These are phyloP conservation scores for Camelina hispida DNA, from an alignment of 345 rosid species.

Conservation along the genomic window DNA sequence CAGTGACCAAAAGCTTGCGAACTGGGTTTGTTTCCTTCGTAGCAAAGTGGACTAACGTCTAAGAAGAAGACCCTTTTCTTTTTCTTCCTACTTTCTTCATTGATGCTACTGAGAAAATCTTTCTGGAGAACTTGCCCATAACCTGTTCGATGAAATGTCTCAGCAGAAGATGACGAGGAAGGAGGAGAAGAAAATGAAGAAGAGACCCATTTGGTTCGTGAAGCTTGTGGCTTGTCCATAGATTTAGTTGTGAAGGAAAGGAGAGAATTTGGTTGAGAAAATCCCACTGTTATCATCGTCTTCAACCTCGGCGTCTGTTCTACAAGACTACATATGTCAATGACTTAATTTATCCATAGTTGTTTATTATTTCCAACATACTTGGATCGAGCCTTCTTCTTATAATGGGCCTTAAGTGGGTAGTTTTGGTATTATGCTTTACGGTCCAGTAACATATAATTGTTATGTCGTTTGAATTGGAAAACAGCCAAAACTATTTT, in stretches of 20 bases:
- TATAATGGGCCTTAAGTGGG: neutral
- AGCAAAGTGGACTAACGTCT: conserved; percentile 91
- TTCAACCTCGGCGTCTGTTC: conserved; percentile 26
- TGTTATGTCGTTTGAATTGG: too few species aligned
- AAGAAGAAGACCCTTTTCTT: conserved; percentile 85
- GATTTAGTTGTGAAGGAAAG: conserved; percentile 15
- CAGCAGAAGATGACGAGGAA: conserved; percentile 11
- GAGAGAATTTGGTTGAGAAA: conserved; percentile 29
- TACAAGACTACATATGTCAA: neutral
- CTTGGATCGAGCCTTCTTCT: neutral
- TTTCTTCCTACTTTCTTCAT: conserved; percentile 34
- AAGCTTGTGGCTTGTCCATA: neutral
- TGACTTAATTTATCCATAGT: neutral
- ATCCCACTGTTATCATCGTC: conserved; percentile 41
- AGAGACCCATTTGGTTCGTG: conserved; percentile 21
- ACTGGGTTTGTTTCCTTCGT: conserved; percentile 79
- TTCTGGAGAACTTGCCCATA: conserved; percentile 39
- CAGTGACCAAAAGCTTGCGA: conserved; percentile 71
- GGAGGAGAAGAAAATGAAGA: conserved; percentile 7
- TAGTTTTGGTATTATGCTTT: neutral
- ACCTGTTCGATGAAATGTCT: conserved; percentile 59
- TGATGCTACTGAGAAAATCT: conserved; percentile 24
- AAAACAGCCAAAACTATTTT: too few species aligned
- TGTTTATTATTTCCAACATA: neutral
- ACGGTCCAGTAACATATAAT: too few species aligned